Evolutionary conservation across 1,139 yeast species (phyloP), one percentile per base, ranked within the genome.

Genomic region (Lodderomyces orthopsilosis): DNA sequence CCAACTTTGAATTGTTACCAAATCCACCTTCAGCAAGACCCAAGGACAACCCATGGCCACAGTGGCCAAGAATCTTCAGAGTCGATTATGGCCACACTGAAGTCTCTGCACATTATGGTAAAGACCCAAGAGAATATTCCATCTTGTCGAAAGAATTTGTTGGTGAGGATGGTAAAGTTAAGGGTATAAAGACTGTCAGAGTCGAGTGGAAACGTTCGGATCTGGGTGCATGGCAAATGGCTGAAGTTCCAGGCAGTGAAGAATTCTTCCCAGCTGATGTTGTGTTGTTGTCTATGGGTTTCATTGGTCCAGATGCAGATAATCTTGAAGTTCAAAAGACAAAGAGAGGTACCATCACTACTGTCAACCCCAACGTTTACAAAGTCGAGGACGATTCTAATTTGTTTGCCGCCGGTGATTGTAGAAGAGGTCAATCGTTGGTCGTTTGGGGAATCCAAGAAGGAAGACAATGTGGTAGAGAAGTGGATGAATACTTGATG

Each of bases 361-460:
- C 96, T 5, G 58, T 71, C 33, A 79, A 77, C 51, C 79, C 84
- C 48, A 77, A 81, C 45, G 85, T 85, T 35, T 90, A 91, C 75
- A 75, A 79, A 52, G 91, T 89, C 45, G 71, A 70, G 32, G 75
- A 70, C 40, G 75, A 72, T 38, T 79, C 71, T 42, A 90, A 89
- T 56, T 62, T 90, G 50, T 93, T 90, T 63, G 89, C 97, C 44
- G 97, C 97, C 41, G 98, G 98, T 69, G 98, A 93, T 68, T 93
- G 98, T 73, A 85, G 98, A 75, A 85, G 98, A 70, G 98, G 98
- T 27, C 98, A 93, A 74, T 89, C 96, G 3, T 80, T 93, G 64
- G 94, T 93, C 63, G 98, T 93, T 46, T 93, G 98, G 98, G 98
- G 98, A 70, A 93, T 93, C 57, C 98, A 93, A 70, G 98, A 93